Evolutionary conservation across 768 basidiomycete genomes (phyloP).

Genomic region (Strobilomyces dryophilus): DNA sequence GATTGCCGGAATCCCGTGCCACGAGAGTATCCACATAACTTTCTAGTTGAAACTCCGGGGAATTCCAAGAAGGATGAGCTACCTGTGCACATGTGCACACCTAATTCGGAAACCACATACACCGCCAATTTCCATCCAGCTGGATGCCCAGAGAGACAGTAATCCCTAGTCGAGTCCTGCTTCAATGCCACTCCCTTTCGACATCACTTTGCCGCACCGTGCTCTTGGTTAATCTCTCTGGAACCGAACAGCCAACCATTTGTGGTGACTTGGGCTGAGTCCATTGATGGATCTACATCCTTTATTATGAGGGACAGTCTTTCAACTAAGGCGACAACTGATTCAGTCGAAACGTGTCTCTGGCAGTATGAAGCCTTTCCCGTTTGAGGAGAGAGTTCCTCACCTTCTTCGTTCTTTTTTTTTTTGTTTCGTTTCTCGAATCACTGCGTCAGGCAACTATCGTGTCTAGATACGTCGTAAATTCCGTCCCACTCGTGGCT

Average conservation of each 20-base stretch:
- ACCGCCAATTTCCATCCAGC: neutral
- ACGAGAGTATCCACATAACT: conserved; percentile 1
- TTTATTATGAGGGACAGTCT: neutral
- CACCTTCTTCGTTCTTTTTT: neutral
- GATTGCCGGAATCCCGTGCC: neutral
- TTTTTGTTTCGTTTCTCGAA: neutral
- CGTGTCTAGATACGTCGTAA: conserved; percentile 38
- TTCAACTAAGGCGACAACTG: neutral
- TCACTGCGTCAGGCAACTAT: neutral
- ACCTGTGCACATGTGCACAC: neutral
- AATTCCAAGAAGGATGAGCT: neutral
- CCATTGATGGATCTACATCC: neutral
- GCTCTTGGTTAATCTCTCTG: neutral
- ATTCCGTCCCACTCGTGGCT: conserved; percentile 41
- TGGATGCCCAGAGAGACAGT: neutral
- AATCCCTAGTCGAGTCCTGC: neutral
- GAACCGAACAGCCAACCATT: neutral
- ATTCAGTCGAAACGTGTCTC: neutral
- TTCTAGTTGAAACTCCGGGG: too few species aligned
- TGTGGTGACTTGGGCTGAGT: neutral
- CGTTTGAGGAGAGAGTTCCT: neutral
- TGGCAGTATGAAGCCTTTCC: conserved; percentile 16
- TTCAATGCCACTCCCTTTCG: neutral
- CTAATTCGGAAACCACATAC: neutral
- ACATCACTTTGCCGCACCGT: neutral